Evolutionary conservation across 2,329 filamentous ascomycete species (phyloP).

Genomic region (Penicillium sp.): DNA sequence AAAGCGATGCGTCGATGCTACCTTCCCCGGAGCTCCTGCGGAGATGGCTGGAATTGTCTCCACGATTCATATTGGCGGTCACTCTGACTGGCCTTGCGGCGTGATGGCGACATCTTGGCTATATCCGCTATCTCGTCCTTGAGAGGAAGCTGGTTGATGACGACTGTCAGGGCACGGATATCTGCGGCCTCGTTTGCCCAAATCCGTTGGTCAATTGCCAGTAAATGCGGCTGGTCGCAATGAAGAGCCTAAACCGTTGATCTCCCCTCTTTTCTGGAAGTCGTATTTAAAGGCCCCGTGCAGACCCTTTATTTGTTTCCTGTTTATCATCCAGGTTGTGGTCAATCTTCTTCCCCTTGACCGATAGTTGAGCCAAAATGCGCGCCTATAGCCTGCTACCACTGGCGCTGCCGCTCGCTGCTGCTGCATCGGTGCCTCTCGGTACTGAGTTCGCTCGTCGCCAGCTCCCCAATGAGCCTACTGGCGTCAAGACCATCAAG

Average conservation of each 20-base stretch:
- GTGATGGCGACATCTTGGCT: slow-evolving; percentile 5
- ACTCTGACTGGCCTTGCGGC: slow-evolving; percentile 4
- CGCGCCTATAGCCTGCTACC: slow-evolving; percentile 22
- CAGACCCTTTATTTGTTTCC: background rate
- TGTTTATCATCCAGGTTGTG: background rate
- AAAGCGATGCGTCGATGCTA: slow-evolving; percentile 9
- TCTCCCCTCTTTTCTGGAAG: background rate
- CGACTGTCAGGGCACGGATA: slow-evolving; percentile 10
- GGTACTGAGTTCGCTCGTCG: slow-evolving; percentile 26
- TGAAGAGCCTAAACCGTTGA: background rate
- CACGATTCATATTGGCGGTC: slow-evolving; percentile 3
- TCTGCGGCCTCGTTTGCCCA: background rate
- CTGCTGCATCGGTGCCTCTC: slow-evolving; percentile 16
- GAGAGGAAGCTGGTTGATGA: slow-evolving; percentile 5
- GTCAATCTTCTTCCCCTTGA: background rate
- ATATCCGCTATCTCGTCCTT: slow-evolving; percentile 1
- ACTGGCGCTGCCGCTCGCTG: slow-evolving; percentile 24
- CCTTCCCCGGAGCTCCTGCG: slow-evolving; percentile 22
- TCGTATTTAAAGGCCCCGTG: slow-evolving; percentile 1
- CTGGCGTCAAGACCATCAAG: slow-evolving; percentile 40
- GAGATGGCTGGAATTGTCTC: slow-evolving; percentile 8
- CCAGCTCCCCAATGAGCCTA: slow-evolving; percentile 40
- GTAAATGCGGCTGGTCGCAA: background rate
- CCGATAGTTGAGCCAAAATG: slow-evolving; percentile 21
- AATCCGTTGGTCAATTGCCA: background rate